Evolutionary conservation across 2,329 filamentous ascomycete species (phyloP).

Genomic region (Arthrobotrys sinensis): DNA sequence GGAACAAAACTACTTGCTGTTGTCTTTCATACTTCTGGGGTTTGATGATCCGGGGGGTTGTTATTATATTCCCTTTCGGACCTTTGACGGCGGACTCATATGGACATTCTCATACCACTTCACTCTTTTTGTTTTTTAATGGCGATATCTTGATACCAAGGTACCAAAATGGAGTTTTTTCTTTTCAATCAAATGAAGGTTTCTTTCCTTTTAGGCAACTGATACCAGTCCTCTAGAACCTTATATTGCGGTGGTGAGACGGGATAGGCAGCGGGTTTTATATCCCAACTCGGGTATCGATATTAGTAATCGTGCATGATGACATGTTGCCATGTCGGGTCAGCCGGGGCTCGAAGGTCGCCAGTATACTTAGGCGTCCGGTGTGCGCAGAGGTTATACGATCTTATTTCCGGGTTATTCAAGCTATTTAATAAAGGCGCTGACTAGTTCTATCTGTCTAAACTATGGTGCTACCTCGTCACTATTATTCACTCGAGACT

Average conservation of each 20-base stretch:
- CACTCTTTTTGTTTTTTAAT: background rate
- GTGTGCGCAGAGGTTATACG: no score
- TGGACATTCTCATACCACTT: background rate
- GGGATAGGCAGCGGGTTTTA: no score
- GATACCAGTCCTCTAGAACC: no score
- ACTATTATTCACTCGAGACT: no score
- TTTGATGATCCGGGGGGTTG: background rate
- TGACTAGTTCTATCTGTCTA: no score
- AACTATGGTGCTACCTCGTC: no score
- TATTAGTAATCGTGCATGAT: slow-evolving; percentile 9
- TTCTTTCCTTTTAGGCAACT: background rate
- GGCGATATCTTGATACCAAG: slow-evolving; percentile 25
- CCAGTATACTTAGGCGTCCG: no score
- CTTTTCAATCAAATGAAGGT: background rate
- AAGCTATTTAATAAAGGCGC: no score
- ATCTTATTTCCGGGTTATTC: no score
- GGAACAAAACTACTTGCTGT: background rate
- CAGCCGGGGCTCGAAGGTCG: no score
- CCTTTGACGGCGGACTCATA: background rate
- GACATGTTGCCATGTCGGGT: background rate
- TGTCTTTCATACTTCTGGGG: background rate
- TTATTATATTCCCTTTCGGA: background rate
- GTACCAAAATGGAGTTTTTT: slow-evolving; percentile 28
- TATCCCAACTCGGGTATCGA: background rate
- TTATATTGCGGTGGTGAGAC: no score